Evolutionary conservation across 306 rosid species (phyloP), one percentile per base, ranked within the genome.

Genomic region (Gastrolobium bilobum): DNA sequence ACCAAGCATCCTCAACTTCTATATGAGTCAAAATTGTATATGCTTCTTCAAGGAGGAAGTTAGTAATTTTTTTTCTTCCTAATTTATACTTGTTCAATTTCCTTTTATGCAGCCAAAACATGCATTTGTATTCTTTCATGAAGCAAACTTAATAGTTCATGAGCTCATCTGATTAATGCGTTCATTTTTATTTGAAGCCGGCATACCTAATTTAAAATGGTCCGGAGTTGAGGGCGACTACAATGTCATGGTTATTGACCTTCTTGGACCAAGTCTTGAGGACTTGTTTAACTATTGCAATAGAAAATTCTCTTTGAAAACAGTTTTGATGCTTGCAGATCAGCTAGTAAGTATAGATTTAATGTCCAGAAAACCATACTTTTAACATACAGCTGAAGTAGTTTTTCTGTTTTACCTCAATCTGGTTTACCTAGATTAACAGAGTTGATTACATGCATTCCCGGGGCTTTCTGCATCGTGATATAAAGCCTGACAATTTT

Each of bases 11-110:
- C 98, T 51, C 98, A 93, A 80, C 93, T 93, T 83, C 98, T 91
- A 48, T 93, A 93, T 79, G 98, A 93, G 82, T 91, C 98, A 59
- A 93, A 93, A 85, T 75, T 93, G 84, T 93, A 93, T 82, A 81
- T 87, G 90, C 94, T 91, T 84, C 98, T 93, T 69, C 98, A 93
- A 87, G 98, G 98, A 83, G 98, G 98, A 87, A 93, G 98, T 93
- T 77, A 52, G 98, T 87, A 81, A 29, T 76, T 9, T 10, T 29
- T 52, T 72, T 71, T 71, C 69, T 70, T 62, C 71, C 61, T 37
- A 58, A 47, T 76, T 50, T 57, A 39, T 75, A 14, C 58, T 8
- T 51, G 42, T 48, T 44, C 54, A 4, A 29, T 42, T 61, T 44
- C 42, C 35, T 53, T 63, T 61, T 52, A 10, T 39, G 75, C 38